phyloP scores from a whole-genome alignment of 208 protist genomes.

The Trypanosoma theileri region DNA sequence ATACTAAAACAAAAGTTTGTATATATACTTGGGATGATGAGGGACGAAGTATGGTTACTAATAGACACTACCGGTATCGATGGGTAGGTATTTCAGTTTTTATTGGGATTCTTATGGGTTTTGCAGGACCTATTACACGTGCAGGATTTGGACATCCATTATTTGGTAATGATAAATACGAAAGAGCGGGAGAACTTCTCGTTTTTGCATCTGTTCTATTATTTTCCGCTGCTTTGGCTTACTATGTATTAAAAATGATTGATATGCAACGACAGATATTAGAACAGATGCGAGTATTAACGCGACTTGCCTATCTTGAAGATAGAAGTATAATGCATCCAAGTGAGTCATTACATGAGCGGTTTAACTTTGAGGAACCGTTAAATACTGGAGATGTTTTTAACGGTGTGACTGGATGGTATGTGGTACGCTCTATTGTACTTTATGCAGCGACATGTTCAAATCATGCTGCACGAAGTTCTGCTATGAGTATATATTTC shows the following conservation, averaged over 20 bases:
- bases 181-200: conserved; percentile 42
- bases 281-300: conserved; percentile 67
- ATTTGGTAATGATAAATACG: conserved; percentile 40
- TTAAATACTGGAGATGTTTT: conserved; percentile 56
- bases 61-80: conserved; percentile 64
- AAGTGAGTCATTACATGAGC: conserved; percentile 37
- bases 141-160: conserved; percentile 43
- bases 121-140: conserved; percentile 62
- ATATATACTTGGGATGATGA: conserved; percentile 81
- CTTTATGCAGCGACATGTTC: conserved; percentile 68
- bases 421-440: conserved; percentile 65
- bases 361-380: conserved; percentile 61
- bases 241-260: conserved; percentile 65
- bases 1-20: conserved; percentile 60
- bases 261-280: conserved; percentile 80
- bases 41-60: conserved; percentile 62
- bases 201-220: conserved; percentile 56
- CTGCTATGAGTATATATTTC: conserved; percentile 62
- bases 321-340: conserved; percentile 61
- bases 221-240: conserved; percentile 50
- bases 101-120: conserved; percentile 49
- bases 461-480: conserved; percentile 60
- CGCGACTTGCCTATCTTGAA: conserved; percentile 67
- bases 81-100: conserved; percentile 50
- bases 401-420: conserved; percentile 75